Percentiles rank a stretch among this genome's conserved stretches.
Conservation (phyloP, 176 grass and related monocot species). For the Cocos nucifera region DNA sequence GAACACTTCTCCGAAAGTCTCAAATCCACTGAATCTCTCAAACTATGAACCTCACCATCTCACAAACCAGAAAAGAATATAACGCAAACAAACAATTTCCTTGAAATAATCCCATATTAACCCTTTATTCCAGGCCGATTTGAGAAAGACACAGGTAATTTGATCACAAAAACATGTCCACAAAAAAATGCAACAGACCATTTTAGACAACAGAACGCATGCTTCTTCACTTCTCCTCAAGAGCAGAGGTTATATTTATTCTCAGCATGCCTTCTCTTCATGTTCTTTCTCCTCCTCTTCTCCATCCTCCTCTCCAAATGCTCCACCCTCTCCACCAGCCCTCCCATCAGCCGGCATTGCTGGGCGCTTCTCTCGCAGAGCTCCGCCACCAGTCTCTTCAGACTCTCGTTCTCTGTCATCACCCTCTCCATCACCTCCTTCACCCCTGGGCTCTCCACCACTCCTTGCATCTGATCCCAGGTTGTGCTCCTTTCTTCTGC, state of each 20-base stretch:
- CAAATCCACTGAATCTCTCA: too few relatives aligned
- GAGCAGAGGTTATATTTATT: too few relatives aligned
- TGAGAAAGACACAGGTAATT: too few relatives aligned
- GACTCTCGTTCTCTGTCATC: constrained; percentile 19
- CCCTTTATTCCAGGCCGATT: too few relatives aligned
- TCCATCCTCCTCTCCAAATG: constrained; percentile 45
- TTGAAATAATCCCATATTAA: too few relatives aligned
- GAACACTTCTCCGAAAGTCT: too few relatives aligned
- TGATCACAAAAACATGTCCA: too few relatives aligned
- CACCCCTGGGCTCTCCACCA: neutral
- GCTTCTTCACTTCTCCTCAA: neutral
- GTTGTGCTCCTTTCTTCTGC: neutral
- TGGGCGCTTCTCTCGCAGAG: constrained; percentile 43
- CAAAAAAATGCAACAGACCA: too few relatives aligned
- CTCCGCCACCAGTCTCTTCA: constrained; percentile 27
- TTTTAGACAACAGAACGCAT: too few relatives aligned
- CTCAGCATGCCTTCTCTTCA: constrained; percentile 2
- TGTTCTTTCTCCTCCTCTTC: constrained; percentile 23
- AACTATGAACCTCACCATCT: too few relatives aligned
- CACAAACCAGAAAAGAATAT: too few relatives aligned
- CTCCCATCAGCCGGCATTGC: constrained; percentile 42
- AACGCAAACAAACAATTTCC: too few relatives aligned
- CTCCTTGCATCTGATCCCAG: neutral
- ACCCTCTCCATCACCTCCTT: constrained; percentile 49
- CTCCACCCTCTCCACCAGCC: constrained; percentile 39